Evolutionary conservation across 192 early-diverging fungal species (phyloP).

Genomic region (Mortierella hygrophila): DNA sequence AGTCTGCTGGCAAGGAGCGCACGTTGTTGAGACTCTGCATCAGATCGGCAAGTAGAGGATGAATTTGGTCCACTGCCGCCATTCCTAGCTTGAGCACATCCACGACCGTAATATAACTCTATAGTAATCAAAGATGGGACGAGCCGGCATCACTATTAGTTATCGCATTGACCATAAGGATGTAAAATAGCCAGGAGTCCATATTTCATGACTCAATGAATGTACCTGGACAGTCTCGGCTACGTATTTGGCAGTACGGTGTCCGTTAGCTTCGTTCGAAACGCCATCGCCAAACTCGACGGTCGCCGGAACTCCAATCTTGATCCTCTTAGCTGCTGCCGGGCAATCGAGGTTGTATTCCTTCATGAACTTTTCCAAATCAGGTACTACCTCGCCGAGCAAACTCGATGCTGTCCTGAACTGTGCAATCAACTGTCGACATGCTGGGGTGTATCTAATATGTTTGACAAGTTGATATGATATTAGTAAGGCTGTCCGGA

Average conservation of each 20-base stretch:
- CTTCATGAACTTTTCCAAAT: conserved; percentile 83
- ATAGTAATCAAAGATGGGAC: conserved; percentile 12
- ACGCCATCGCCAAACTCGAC: conserved; percentile 85
- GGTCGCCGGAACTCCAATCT: conserved; percentile 96
- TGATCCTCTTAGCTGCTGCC: conserved; percentile 87
- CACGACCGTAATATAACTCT: conserved; percentile 94
- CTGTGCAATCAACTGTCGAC: conserved; percentile 90
- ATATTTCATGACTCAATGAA: neutral
- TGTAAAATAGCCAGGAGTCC: no score
- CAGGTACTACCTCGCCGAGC: conserved; percentile 66
- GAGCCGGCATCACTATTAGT: neutral
- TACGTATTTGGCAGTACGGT: conserved; percentile 78
- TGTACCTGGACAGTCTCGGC: conserved; percentile 79
- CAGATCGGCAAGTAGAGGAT: conserved; percentile 88
- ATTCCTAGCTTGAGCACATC: conserved; percentile 88
- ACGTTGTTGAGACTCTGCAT: conserved; percentile 91
- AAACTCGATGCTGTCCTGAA: conserved; percentile 88
- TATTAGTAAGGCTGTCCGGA: neutral
- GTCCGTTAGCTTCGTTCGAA: conserved; percentile 61
- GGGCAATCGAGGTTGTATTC: conserved; percentile 90
- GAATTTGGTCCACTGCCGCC: conserved; percentile 90
- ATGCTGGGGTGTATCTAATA: conserved; percentile 88
- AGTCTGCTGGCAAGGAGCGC: conserved; percentile 78
- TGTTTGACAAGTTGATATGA: neutral
- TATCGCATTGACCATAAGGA: neutral